phyloP scores from a whole-genome alignment of 1,284 basidiomycete genomes.

The Sparassis latifolia region DNA sequence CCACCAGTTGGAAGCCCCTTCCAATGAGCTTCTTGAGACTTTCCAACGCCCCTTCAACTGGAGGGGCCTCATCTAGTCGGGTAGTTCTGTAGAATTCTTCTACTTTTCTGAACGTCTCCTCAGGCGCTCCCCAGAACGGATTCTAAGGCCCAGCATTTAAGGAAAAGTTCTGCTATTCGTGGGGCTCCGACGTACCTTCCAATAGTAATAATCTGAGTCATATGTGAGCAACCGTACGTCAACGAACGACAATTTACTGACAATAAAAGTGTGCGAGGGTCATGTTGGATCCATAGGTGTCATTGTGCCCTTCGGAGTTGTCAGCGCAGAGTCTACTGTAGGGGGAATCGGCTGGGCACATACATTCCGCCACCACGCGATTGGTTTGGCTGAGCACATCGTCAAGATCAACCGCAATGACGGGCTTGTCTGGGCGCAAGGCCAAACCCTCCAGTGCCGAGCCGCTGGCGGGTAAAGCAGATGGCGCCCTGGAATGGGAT shows the following conservation, averaged over 20 bases:
- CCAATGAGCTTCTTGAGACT: slow-evolving; percentile 48
- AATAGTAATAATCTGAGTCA: slow-evolving; percentile 53
- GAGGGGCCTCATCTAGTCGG: slow-evolving; percentile 44
- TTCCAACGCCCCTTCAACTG: slow-evolving; percentile 62
- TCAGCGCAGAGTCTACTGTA: not conserved
- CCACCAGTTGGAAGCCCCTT: slow-evolving; percentile 62
- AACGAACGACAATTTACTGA: not conserved
- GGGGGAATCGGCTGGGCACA: slow-evolving; percentile 5
- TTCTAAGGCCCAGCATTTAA: slow-evolving; percentile 15
- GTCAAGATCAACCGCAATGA: slow-evolving; percentile 72
- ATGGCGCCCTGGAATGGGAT: slow-evolving; percentile 5
- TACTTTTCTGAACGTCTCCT: slow-evolving; percentile 56
- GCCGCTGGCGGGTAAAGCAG: not conserved
- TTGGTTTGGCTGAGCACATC: slow-evolving; percentile 76
- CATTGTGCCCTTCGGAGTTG: slow-evolving; percentile 58
- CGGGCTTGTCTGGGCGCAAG: slow-evolving; percentile 19
- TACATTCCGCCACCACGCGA: slow-evolving; percentile 57
- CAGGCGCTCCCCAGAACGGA: slow-evolving; percentile 58
- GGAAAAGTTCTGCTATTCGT: not conserved
- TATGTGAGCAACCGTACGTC: not conserved
- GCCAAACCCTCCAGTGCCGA: not conserved
- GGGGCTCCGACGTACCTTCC: slow-evolving; percentile 39
- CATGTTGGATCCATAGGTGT: slow-evolving; percentile 48
- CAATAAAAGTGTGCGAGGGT: slow-evolving; percentile 58
- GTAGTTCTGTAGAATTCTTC: slow-evolving; percentile 51